Evolutionary conservation across 2,329 filamentous ascomycete genomes (phyloP).

Genomic region (Chaetomiaceae sp.): DNA sequence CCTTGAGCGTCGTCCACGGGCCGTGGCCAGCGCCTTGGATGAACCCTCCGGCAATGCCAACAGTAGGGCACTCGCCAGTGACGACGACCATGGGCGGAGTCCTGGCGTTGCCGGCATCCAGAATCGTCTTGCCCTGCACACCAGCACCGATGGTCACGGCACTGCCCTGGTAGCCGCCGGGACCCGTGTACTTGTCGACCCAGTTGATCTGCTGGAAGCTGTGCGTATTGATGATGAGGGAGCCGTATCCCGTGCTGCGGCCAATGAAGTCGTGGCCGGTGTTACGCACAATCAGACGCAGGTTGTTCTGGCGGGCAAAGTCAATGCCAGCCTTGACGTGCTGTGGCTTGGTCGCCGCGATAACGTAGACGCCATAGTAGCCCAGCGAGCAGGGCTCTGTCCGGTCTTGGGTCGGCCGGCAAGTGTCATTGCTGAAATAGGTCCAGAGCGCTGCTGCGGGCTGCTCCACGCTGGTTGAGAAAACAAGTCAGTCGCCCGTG

Average conservation of each 20-base stretch:
- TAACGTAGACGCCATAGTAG: constrained; percentile 36
- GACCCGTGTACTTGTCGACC: constrained; percentile 29
- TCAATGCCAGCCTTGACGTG: constrained; percentile 33
- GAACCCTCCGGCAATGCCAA: constrained; percentile 57
- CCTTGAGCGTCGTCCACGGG: constrained; percentile 40
- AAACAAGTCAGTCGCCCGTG: background rate
- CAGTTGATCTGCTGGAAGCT: constrained; percentile 45
- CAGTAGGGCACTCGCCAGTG: constrained; percentile 51
- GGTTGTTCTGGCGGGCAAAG: constrained; percentile 42
- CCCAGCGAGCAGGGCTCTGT: constrained; percentile 34
- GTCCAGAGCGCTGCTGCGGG: constrained; percentile 34
- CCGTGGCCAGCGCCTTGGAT: constrained; percentile 55
- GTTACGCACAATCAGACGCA: constrained; percentile 51
- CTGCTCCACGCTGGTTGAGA: constrained; percentile 17
- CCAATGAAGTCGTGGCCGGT: constrained; percentile 55
- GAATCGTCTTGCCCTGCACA: constrained; percentile 43
- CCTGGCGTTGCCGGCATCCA: constrained; percentile 36
- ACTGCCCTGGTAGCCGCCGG: constrained; percentile 39
- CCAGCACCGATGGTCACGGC: constrained; percentile 51
- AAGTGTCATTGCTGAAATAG: constrained; percentile 39
- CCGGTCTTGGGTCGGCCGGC: constrained; percentile 32
- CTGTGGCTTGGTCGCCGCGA: constrained; percentile 26
- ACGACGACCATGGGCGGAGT: constrained; percentile 40
- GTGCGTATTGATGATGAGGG: constrained; percentile 53
- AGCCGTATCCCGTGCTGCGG: constrained; percentile 55